Percentiles rank a stretch among this genome's conserved stretches.
Evolutionary conservation across 371 early-diverging fungal genomes (phyloP).

Genomic region (Mortierella sp.): DNA sequence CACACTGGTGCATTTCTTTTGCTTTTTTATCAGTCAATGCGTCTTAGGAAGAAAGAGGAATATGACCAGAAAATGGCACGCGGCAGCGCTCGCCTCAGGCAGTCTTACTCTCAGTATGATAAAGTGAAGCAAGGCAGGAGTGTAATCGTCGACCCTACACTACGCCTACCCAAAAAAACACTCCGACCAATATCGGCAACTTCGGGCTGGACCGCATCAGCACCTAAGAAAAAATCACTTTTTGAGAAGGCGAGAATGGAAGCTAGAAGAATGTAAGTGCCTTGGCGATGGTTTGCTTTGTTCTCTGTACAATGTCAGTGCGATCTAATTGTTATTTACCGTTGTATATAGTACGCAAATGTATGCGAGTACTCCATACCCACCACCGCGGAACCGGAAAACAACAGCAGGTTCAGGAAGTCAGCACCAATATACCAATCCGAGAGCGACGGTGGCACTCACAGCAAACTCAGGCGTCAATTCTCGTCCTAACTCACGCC

Average conservation of each 20-base stretch:
- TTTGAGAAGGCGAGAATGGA: slow-evolving; percentile 50
- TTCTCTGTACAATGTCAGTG: not conserved
- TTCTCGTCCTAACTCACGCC: slow-evolving; percentile 5
- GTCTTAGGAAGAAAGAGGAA: slow-evolving; percentile 29
- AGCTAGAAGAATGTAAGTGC: slow-evolving; percentile 42
- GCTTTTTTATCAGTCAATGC: not conserved
- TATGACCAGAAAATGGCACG: slow-evolving; percentile 33
- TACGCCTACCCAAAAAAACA: slow-evolving; percentile 24
- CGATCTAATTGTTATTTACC: not conserved
- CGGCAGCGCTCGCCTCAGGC: slow-evolving; percentile 35
- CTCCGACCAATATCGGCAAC: not conserved
- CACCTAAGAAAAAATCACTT: slow-evolving; percentile 37
- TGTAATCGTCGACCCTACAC: slow-evolving; percentile 44
- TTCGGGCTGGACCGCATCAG: slow-evolving; percentile 14
- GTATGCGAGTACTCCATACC: slow-evolving; percentile 41
- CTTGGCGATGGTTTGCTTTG: not conserved
- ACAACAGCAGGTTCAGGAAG: not conserved
- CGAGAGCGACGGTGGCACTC: not conserved
- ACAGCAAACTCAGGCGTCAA: not conserved
- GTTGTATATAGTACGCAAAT: slow-evolving; percentile 30
- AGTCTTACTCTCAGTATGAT: slow-evolving; percentile 43
- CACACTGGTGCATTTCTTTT: not conserved
- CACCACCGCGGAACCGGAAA: slow-evolving; percentile 11
- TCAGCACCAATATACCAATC: not conserved
- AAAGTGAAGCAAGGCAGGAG: slow-evolving; percentile 34